Percentiles rank a stretch among this genome's conserved stretches.
phyloP scores from a whole-genome alignment of 805 yeast genomes.

The Candida railenensis region DNA sequence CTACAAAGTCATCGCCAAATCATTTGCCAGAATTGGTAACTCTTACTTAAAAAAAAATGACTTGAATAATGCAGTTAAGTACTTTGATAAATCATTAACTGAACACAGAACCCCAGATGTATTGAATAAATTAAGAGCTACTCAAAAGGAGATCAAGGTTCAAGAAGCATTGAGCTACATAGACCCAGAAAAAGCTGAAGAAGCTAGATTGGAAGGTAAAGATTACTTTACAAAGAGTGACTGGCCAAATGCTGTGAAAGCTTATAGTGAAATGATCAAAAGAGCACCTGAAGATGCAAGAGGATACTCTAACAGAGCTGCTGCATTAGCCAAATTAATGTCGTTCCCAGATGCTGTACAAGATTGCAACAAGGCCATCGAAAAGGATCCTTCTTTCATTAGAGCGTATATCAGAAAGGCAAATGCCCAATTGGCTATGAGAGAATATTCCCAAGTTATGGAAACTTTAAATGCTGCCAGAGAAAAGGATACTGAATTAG shows the following conservation, averaged over 20 bases:
- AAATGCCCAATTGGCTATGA: conserved; percentile 85
- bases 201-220: conserved; percentile 90
- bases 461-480: conserved; percentile 82
- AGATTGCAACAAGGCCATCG: conserved; percentile 89
- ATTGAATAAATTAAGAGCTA: conserved; percentile 77
- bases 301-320: conserved; percentile 98
- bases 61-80: conserved; percentile 68
- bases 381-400: conserved; percentile 81
- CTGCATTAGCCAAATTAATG: conserved; percentile 89
- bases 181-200: conserved; percentile 91
- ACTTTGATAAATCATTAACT: conserved; percentile 86
- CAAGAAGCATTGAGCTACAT: conserved; percentile 76
- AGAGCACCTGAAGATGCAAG: conserved; percentile 97
- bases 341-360: conserved; percentile 95
- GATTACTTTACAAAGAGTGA: conserved; percentile 85
- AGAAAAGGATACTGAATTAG: conserved; percentile 63
- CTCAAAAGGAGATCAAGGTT: conserved; percentile 82
- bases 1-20: conserved; percentile 86
- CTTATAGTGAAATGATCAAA: conserved; percentile 93
- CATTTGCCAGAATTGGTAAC: conserved; percentile 89
- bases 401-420: conserved; percentile 98
- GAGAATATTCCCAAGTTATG: conserved; percentile 77
- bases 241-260: conserved; percentile 95
- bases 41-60: conserved; percentile 75
- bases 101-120: conserved; percentile 97